These are phyloP conservation scores for Rhodofomes roseus DNA, from an alignment of 1,284 basidiomycete species.

Conservation along the genomic window DNA sequence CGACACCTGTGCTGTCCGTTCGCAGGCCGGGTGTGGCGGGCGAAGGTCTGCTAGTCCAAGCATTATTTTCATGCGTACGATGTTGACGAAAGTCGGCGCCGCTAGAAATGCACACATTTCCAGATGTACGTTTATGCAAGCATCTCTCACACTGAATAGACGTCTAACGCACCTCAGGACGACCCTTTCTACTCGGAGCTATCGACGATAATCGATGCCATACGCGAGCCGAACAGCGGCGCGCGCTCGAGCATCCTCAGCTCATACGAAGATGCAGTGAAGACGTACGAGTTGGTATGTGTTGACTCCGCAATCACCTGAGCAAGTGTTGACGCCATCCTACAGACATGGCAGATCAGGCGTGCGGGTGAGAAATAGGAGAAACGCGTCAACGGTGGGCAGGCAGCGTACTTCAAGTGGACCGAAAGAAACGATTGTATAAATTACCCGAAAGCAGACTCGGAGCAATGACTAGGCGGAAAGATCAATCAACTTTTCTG, in stretches of 20 bases:
- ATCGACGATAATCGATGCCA: conserved; percentile 33
- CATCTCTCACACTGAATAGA: background rate
- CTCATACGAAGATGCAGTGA: conserved; percentile 23
- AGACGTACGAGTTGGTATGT: conserved; percentile 23
- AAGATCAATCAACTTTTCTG: conserved; percentile 52
- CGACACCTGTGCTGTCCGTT: conserved; percentile 31
- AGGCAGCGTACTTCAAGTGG: background rate
- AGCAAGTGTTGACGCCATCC: background rate
- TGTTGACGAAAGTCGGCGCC: background rate
- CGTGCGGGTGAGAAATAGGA: conserved; percentile 14
- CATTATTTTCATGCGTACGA: background rate
- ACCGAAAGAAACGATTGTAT: too few relatives aligned
- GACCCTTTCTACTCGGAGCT: conserved; percentile 38
- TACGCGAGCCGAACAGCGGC: conserved; percentile 12
- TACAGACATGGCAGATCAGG: conserved; percentile 21
- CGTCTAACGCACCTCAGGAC: conserved; percentile 18
- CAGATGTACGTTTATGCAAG: conserved; percentile 1
- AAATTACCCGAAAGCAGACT: background rate
- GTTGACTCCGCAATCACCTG: background rate
- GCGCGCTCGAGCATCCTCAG: conserved; percentile 13
- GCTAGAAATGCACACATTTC: background rate
- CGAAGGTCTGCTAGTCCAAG: conserved; percentile 10
- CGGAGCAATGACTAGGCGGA: background rate
- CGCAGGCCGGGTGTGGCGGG: conserved; percentile 29
- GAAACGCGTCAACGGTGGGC: background rate